Base-by-base conservation (phyloP, 257 asterid species). In the Avicennia marina region DNA sequence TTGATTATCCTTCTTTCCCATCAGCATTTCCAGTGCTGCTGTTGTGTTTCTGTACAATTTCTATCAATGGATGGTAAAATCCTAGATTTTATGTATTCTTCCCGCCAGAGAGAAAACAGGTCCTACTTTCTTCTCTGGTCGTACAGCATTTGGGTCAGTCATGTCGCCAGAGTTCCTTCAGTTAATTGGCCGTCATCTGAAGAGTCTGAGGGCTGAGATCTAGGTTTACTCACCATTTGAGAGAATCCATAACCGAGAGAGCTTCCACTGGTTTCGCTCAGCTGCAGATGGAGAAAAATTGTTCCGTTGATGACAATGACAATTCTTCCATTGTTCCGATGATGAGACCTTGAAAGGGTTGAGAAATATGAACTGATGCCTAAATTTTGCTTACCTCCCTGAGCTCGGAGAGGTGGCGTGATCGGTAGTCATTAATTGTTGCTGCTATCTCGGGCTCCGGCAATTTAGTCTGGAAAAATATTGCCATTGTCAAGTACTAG, bases 361-460 rank as follows among this genome's bases (percentile, higher is more conserved):
- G 43, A n/a, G 4, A 29, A 18, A 31, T 48, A 3, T 18, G 20
- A 20, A 36, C 15, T 41, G 44, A 49, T 32, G 60, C 12, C 39
- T 39, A 1, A 51, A 58, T 25, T 56, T 36, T 41, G 64, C 65
- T 20, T 78, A 89, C 97, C 97, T 93, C 99, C 2, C 95, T 81
- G 10, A 93, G 96, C 86, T 93, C 99, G 21, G 99, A 81, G 60
- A 93, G 96, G 72, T 93, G 99, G 64, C 96, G 97, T 41, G 95
- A 75, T 73, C 99, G 86, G 54, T 89, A 93, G 74, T 93, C 99
- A 3, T 93, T 93, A 52, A 93, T 89, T 15, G 99, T 76, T 53
- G 99, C 79, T 6, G 87, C 94, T 74, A 93, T 93, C 84, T 93
- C 99, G 3, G 99, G 70, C 75, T 58, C 72, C 0, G 99, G 99